Evolutionary conservation across 2,329 filamentous ascomycete genomes (phyloP).

Genomic region (Aureobasidium sp.): DNA sequence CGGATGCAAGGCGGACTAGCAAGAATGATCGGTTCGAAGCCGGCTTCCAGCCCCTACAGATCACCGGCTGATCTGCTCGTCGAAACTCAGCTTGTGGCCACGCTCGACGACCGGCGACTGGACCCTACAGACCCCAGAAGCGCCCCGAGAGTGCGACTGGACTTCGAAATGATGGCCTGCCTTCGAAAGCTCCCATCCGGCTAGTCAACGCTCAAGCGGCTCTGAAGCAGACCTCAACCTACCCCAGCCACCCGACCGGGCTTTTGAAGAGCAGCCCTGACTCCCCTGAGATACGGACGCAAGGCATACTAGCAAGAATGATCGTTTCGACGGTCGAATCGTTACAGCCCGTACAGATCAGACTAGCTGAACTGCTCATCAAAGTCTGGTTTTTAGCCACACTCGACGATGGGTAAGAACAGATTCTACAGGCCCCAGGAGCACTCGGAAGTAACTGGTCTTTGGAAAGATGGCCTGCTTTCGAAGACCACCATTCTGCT

Average conservation of each 20-base stretch:
- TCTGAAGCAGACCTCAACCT: neutral
- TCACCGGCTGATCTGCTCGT: no score
- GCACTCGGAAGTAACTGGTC: neutral
- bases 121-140: no score
- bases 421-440: constrained; percentile 6
- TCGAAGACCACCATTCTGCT: neutral
- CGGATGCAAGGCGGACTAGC: neutral
- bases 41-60: neutral
- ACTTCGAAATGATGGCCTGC: neutral
- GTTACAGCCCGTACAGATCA: neutral
- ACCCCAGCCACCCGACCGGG: neutral
- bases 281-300: neutral
- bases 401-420: neutral
- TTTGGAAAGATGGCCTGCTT: neutral
- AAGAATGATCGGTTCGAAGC: neutral
- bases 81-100: no score
- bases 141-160: neutral
- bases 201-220: neutral
- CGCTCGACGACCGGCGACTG: no score
- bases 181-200: neutral
- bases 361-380: neutral
- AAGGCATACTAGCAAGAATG: neutral
- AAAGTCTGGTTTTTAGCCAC: neutral
- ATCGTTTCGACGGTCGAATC: neutral
- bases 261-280: constrained; percentile 8